Conservation (phyloP, 495 filamentous ascomycete genomes). For the Usnea hakonensis region DNA sequence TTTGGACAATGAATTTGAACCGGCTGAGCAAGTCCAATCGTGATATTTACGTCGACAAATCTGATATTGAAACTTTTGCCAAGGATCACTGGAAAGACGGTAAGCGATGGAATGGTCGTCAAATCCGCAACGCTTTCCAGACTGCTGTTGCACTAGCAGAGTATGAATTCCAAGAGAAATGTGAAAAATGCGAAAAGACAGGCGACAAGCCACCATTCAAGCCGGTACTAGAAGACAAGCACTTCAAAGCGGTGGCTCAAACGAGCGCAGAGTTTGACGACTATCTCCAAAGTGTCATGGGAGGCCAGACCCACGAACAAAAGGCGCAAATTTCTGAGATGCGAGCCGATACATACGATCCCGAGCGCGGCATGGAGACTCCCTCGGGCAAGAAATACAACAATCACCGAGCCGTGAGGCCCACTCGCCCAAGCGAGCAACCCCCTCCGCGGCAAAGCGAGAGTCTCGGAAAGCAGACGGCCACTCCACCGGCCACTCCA, state of each 20-base stretch:
- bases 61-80: conserved; percentile 10
- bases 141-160: conserved; percentile 34
- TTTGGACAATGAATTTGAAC: conserved; percentile 9
- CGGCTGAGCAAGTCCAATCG: neutral
- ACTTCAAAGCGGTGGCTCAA: conserved; percentile 9
- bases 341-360: neutral
- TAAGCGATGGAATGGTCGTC: conserved; percentile 35
- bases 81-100: neutral
- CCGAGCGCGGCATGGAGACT: neutral
- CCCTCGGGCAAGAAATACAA: neutral
- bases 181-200: neutral
- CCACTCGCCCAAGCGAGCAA: neutral
- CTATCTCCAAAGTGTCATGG: conserved; percentile 11
- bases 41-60: neutral
- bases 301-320: neutral
- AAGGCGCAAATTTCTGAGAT: neutral
- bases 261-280: conserved; percentile 13
- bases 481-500: neutral
- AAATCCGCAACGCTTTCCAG: conserved; percentile 39
- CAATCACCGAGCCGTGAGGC: neutral
- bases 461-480: neutral
- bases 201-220: neutral
- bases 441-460: neutral
- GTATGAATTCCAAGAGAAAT: conserved; percentile 16
- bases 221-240: neutral